Conservation (phyloP, 192 early-diverging fungal species). For the Coemansia reversa region DNA sequence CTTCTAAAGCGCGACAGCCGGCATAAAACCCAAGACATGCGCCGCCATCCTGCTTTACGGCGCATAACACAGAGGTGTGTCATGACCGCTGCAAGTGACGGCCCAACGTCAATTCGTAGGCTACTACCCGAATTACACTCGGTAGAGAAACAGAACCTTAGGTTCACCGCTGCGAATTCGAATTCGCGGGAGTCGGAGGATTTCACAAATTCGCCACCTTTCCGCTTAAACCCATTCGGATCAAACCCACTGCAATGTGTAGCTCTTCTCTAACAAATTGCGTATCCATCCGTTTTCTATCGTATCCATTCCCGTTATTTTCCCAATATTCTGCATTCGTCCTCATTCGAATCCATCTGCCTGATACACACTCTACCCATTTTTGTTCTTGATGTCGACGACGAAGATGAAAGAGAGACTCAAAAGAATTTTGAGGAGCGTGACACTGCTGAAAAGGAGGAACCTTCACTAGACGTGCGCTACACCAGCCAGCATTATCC, state of each 20-base stretch:
- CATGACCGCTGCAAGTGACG: too few relatives aligned
- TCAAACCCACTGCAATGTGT: not conserved
- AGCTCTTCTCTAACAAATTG: too few relatives aligned
- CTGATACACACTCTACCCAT: conserved; percentile 48
- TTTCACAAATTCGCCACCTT: not conserved
- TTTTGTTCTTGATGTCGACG: conserved; percentile 22
- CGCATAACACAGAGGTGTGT: too few relatives aligned
- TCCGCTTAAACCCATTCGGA: not conserved
- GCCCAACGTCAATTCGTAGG: too few relatives aligned
- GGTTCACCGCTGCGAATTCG: not conserved
- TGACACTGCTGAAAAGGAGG: conserved; percentile 20
- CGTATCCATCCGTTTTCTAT: conserved; percentile 2
- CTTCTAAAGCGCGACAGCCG: too few relatives aligned
- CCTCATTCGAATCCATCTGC: conserved; percentile 11
- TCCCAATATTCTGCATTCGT: conserved; percentile 7
- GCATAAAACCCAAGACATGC: too few relatives aligned
- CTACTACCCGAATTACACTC: too few relatives aligned
- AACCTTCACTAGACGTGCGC: not conserved
- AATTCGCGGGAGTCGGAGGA: not conserved
- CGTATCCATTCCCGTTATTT: not conserved
- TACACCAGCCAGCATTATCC: too few relatives aligned
- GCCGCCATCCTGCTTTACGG: too few relatives aligned
- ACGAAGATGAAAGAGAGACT: conserved; percentile 20
- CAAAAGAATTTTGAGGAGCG: conserved; percentile 11
- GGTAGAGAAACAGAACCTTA: too few relatives aligned